Conservation (phyloP, 805 yeast genomes). For the Kuraishia floccosa region DNA sequence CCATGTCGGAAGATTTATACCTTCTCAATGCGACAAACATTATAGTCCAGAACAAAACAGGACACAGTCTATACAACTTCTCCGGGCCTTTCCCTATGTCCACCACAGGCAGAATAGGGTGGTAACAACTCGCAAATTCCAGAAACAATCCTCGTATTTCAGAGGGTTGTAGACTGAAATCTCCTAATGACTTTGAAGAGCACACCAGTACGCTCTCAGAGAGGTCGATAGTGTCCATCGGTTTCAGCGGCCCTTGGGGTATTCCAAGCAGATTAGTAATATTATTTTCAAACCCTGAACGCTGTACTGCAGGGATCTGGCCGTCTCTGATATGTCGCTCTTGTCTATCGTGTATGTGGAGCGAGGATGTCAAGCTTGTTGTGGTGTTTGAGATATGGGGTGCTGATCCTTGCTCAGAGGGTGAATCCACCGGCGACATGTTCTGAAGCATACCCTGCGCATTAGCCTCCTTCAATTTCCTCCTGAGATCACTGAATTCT, state of each 20-base stretch:
- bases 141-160: slow-evolving; percentile 51
- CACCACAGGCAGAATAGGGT: slow-evolving; percentile 79
- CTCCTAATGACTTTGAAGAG: slow-evolving; percentile 61
- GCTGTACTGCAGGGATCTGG: no score
- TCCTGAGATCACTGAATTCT: slow-evolving; percentile 62
- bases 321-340: no score
- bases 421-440: slow-evolving; percentile 2
- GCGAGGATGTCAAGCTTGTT: no score
- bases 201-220: slow-evolving; percentile 33
- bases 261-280: no score
- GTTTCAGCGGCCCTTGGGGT: background rate
- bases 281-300: no score
- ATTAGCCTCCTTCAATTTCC: slow-evolving; percentile 24
- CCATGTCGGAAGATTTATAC: slow-evolving; percentile 19
- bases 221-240: slow-evolving; percentile 8
- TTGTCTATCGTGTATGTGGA: no score
- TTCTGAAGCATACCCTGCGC: slow-evolving; percentile 3
- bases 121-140: slow-evolving; percentile 72
- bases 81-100: slow-evolving; percentile 80
- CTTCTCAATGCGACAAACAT: slow-evolving; percentile 78
- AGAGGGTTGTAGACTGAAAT: slow-evolving; percentile 46
- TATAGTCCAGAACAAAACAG: slow-evolving; percentile 89
- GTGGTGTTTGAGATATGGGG: background rate
- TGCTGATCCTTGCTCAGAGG: slow-evolving; percentile 1
- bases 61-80: slow-evolving; percentile 64